Base-by-base conservation (phyloP, 2,329 filamentous ascomycete species). In the Blastomyces parvus region DNA sequence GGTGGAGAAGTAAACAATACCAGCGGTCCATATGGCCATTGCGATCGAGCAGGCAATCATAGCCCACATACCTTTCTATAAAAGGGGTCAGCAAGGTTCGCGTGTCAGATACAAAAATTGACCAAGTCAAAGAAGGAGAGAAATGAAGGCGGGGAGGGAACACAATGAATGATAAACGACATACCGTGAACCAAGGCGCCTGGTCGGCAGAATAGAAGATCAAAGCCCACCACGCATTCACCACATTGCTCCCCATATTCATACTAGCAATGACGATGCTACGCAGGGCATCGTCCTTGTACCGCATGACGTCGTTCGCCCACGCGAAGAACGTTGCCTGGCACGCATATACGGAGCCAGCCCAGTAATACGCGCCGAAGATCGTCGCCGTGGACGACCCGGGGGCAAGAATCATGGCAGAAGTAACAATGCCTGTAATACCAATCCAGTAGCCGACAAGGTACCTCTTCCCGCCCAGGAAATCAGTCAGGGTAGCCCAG, bases 321-420 rank as follows among this genome's bases (percentile, higher is more conserved):
- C 87, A 90, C 0, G 88, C 87, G 67, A 90, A 90, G 68, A 90
- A 89, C 0, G 85, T 88, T 0, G 88, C 86, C 73, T 90, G 87
- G 69, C 87, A 88, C 0, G 87, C 87, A 67, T 90, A 90, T 0
- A 89, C 85, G 3, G 82, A 78, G 0, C 88, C 88, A 0, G 86
- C 85, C 83, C 84, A 87, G 72, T 89, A 89, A 68, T 88, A 89
- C 3, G 86, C 86, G 0, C 73, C 86, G 65, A 90, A 87, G 0
- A 85, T 81, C 0, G 83, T 76, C 0, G 80, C 70, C 0, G 83
- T 86, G 2, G 80, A 81, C 0, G 76, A 73, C 0, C 80, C 78
- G 42, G 81, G 80, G 0, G 80, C 80, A 0, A 90, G 74, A 1
- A 90, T 82, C 78, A 90, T 82, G 4, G 81, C 79, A 0, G 84